Evolutionary conservation across 768 basidiomycete species (phyloP), one percentile per base, ranked within the genome.

Genomic region (Plicaturopsis crispa): DNA sequence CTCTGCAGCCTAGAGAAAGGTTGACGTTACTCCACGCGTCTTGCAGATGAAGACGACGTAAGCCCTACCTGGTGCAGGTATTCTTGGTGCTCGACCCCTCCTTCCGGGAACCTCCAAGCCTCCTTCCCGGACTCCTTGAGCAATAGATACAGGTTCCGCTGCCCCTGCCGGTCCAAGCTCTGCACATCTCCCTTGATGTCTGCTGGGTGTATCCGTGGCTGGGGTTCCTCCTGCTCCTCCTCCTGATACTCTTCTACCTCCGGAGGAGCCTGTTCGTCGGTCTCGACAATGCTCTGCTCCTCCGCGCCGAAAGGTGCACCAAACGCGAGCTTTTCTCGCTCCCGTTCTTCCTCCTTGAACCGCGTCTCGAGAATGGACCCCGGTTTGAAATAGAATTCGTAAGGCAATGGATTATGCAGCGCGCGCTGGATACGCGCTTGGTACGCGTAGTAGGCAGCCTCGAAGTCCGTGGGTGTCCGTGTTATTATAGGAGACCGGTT

Each of bases 381-480:
- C 35, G 80, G 80, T 61, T 91, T 91, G 72, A 94, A 94, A 65
- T 93, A 97, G 61, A 94, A 90, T 33, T 91, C 81, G 41, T 76
- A 69, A 13, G 92, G 87, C 56, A 90, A 81, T 1, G 92, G 92
- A 48, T 89, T 88, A 55, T 84, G 83, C 34, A 97, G 64, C 3
- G 91, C 83, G 47, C 87, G 82, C 51, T 80, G 75, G 53, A 97
- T 75, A 31, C 87, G 80, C 6, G 75, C 68, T 55, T 90, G 85
- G 69, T 94, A 93, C 38, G 73, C 68, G 59, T 86, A 82, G 60
- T 85, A 92, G 10, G 87, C 79, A 47, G 69, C 64, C 60, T 93
- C 88, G 50, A 94, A 84, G 1, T 71, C 61, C 0, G 77, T 78
- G 0, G 80, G 82, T 0, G 80, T 72, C 33, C 80, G 78, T 0